Percentiles rank a stretch among this genome's conserved stretches.
Conservation (phyloP, 495 filamentous ascomycete species). For the Letharia columbiana region DNA sequence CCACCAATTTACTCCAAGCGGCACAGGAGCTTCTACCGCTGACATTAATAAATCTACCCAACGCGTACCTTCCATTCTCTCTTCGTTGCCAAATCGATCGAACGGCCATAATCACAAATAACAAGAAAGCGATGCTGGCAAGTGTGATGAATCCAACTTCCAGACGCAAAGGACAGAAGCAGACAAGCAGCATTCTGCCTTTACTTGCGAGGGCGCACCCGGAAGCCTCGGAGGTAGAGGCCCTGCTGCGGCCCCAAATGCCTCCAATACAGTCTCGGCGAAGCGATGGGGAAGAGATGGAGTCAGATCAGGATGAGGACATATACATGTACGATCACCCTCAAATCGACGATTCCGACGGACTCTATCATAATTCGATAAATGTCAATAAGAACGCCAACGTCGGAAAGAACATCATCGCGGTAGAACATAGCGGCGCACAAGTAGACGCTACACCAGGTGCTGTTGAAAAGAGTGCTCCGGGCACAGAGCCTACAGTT, state of each 20-base stretch:
- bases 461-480: not conserved
- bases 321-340: not conserved
- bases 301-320: not conserved
- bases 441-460: not conserved
- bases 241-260: slow-evolving; percentile 60
- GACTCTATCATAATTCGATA: not conserved
- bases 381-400: not conserved
- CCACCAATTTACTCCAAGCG: slow-evolving; percentile 33
- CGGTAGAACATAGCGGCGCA: not conserved
- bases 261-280: slow-evolving; percentile 34
- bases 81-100: slow-evolving; percentile 65
- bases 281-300: not conserved
- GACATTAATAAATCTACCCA: slow-evolving; percentile 51
- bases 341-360: not conserved
- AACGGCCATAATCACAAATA: slow-evolving; percentile 59
- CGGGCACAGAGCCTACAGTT: not conserved
- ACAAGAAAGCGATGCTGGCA: slow-evolving; percentile 62
- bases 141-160: slow-evolving; percentile 69
- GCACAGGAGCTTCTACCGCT: slow-evolving; percentile 53
- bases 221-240: slow-evolving; percentile 56
- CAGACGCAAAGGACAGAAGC: slow-evolving; percentile 45
- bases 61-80: slow-evolving; percentile 51
- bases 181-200: slow-evolving; percentile 63
- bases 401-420: not conserved
- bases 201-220: slow-evolving; percentile 57